phyloP scores from a whole-genome alignment of 768 basidiomycete species.

The Chiua virens region DNA sequence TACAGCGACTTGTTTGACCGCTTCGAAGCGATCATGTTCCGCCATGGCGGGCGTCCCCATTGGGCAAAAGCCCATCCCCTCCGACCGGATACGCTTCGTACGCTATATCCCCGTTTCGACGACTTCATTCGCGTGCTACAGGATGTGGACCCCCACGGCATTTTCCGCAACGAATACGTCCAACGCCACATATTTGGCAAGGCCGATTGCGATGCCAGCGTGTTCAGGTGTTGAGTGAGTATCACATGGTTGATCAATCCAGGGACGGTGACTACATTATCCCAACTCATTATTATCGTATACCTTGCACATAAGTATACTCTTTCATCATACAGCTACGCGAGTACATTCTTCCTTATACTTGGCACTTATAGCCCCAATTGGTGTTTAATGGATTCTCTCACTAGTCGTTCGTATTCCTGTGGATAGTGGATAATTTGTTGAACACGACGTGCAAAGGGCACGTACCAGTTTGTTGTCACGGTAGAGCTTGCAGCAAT shows the following conservation, averaged over 20 bases:
- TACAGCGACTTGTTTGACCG: slow-evolving; percentile 75
- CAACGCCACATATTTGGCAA: slow-evolving; percentile 82
- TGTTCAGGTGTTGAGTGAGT: slow-evolving; percentile 42
- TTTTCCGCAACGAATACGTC: slow-evolving; percentile 89
- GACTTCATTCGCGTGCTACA: slow-evolving; percentile 70
- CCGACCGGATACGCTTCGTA: slow-evolving; percentile 58
- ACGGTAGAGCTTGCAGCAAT: slow-evolving; percentile 95
- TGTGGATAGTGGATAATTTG: slow-evolving; percentile 14
- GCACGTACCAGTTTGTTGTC: slow-evolving; percentile 65
- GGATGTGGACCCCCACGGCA: slow-evolving; percentile 68
- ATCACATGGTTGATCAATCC: neutral
- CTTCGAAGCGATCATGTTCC: slow-evolving; percentile 70
- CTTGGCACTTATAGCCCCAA: slow-evolving; percentile 59
- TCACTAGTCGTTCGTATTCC: slow-evolving; percentile 89
- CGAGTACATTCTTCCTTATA: slow-evolving; percentile 12
- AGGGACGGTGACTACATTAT: too few relatives aligned
- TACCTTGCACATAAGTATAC: neutral
- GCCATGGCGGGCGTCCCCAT: slow-evolving; percentile 82
- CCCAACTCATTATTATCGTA: too few relatives aligned
- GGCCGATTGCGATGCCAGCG: slow-evolving; percentile 39
- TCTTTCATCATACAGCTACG: slow-evolving; percentile 3
- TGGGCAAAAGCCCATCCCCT: slow-evolving; percentile 94
- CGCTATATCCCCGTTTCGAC: slow-evolving; percentile 78
- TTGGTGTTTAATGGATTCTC: slow-evolving; percentile 81
- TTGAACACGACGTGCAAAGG: neutral